These are phyloP conservation scores for Exserohilum turcica DNA, from an alignment of 2,329 filamentous ascomycete genomes.

Conservation along the genomic window DNA sequence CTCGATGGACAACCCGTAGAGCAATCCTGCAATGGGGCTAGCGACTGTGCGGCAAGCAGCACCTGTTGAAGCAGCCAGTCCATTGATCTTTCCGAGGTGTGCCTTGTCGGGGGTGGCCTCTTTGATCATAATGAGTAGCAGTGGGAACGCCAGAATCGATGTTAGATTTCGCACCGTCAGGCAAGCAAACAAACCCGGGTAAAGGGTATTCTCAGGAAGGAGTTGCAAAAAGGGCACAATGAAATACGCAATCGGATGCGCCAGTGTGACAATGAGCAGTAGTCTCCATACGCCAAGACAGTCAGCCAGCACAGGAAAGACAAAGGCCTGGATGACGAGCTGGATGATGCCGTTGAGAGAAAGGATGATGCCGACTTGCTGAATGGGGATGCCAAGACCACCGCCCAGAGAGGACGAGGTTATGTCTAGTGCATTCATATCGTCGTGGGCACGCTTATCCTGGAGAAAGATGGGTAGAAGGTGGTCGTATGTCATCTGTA, in stretches of 20 bases:
- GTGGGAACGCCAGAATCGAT: slow-evolving; percentile 70
- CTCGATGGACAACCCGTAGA: slow-evolving; percentile 66
- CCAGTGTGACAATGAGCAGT: slow-evolving; percentile 66
- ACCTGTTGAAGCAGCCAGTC: slow-evolving; percentile 72
- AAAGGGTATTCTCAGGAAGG: slow-evolving; percentile 60
- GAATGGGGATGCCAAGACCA: slow-evolving; percentile 68
- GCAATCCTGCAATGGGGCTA: slow-evolving; percentile 68
- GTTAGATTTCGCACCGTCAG: slow-evolving; percentile 69
- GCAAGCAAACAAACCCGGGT: slow-evolving; percentile 68
- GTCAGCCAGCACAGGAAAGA: slow-evolving; percentile 69
- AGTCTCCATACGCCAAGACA: slow-evolving; percentile 70
- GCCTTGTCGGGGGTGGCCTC: slow-evolving; percentile 68
- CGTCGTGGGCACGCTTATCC: slow-evolving; percentile 62
- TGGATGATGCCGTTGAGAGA: slow-evolving; percentile 73
- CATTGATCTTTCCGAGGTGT: slow-evolving; percentile 72
- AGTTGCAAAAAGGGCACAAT: slow-evolving; percentile 70
- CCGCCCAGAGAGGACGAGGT: slow-evolving; percentile 54
- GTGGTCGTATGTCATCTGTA: slow-evolving; percentile 84
- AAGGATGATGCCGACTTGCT: slow-evolving; percentile 71
- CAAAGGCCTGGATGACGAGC: slow-evolving; percentile 71
- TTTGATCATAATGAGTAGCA: slow-evolving; percentile 73
- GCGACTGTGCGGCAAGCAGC: slow-evolving; percentile 72
- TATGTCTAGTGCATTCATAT: slow-evolving; percentile 37
- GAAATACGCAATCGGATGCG: slow-evolving; percentile 71
- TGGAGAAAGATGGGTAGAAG: slow-evolving; percentile 92